Evolutionary conservation across 75 land plant species (phyloP).

Genomic region (Chamaecyparis obtusa): DNA sequence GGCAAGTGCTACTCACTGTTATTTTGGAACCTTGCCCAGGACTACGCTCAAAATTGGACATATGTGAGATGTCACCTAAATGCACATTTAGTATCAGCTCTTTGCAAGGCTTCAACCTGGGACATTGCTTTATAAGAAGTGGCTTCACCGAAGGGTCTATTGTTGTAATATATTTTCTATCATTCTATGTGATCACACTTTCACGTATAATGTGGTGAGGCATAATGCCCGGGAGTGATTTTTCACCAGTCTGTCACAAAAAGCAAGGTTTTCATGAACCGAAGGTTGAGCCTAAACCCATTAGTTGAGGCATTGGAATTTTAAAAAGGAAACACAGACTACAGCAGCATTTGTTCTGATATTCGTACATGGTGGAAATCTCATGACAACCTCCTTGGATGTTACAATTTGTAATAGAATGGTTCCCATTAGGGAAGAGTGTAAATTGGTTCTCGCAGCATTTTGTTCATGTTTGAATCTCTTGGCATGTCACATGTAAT

Average conservation of each 20-base stretch:
- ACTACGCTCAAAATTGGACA: neutral
- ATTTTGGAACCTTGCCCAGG: neutral
- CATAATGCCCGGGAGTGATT: neutral
- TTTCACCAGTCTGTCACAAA: neutral
- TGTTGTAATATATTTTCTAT: constrained; percentile 2
- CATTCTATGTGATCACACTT: neutral
- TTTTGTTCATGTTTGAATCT: neutral
- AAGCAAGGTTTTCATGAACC: neutral
- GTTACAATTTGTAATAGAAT: neutral
- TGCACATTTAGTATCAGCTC: neutral
- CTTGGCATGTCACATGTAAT: neutral
- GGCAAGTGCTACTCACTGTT: neutral
- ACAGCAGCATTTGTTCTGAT: neutral
- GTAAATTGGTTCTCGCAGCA: neutral
- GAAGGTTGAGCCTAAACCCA: neutral
- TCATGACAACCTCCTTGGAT: neutral
- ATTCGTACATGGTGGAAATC: neutral
- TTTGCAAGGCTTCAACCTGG: neutral
- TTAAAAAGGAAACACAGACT: neutral
- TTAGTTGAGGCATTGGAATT: neutral
- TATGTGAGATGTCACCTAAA: neutral
- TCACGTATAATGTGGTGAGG: neutral
- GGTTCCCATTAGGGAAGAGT: neutral
- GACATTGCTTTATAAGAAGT: neutral
- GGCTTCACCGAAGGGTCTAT: neutral